Base-by-base conservation (phyloP, 768 basidiomycete species). In the Podaxis sp. region DNA sequence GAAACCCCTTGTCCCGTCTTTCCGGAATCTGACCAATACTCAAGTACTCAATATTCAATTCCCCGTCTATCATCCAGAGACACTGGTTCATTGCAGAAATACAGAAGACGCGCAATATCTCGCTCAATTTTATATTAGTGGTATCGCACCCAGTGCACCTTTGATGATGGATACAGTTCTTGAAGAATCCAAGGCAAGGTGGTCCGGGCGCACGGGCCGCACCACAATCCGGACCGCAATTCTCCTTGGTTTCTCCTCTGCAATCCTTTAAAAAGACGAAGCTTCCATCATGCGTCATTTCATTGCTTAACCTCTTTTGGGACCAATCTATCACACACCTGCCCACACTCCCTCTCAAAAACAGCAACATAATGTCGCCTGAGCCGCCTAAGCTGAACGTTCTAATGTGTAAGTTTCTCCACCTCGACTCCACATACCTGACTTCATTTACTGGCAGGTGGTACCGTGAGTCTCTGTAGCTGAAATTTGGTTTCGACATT, bases 401-500 rank as follows among this genome's bases (percentile, higher is more conserved):
- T 21, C 74, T 92, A 59, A 92, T 92, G 91, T 93, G 91, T 91
- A 72, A 62, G 85, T 71, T 14, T 5, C 56, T 55, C 16, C 27
- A 25, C 38, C n/a, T 42, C 16, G 25, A 23, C 28, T 32, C 36
- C 27, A 35, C 44, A 4, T 11, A 48, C 40, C 57, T 67, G 32
- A 70, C 54, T 1, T 18, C 21, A 53, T 60, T 25, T 21, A 14
- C 27, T 37, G 51, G 23, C 50, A 79, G 79, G 78, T 64, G 78
- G 78, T 64, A 74, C 74, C 51, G 74, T 73, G 64, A 63, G 75
- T 67, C 37, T 27, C 58, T 61, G 58, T 21, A 46, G 27, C 50
- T 27, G 7, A 9, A 23, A 23, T 11, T 21, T 14, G 21, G 13
- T 23, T 48, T 23, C 47, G 13, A 21, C 47, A 10, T 48, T 21